Evolutionary conservation across 257 asterid species (phyloP).

Genomic region (Solanum chaucha): DNA sequence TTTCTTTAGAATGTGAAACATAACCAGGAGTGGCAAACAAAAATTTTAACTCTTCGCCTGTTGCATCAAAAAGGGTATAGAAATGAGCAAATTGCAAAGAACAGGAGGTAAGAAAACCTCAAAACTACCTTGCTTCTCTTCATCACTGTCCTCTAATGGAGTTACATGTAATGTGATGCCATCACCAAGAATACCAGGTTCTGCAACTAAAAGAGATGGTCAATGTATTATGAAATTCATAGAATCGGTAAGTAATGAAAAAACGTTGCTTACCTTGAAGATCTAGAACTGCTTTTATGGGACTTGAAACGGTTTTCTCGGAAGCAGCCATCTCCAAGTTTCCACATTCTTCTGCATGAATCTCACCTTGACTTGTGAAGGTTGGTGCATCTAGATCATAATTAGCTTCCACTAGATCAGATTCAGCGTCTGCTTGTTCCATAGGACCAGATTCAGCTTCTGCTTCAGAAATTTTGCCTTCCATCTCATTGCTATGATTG

Average conservation of each 20-base stretch:
- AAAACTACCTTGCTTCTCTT: background rate
- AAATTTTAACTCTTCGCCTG: background rate
- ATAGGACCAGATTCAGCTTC: background rate
- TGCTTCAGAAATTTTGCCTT: background rate
- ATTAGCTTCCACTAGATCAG: background rate
- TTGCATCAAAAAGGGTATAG: background rate
- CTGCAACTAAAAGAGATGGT: constrained; percentile 1
- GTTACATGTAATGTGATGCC: background rate
- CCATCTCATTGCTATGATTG: background rate
- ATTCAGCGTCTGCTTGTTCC: background rate
- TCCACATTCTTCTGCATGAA: background rate
- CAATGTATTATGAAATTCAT: background rate
- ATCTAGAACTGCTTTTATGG: background rate
- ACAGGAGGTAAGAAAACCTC: background rate
- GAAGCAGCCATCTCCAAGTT: background rate
- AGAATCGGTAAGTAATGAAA: background rate
- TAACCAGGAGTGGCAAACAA: constrained; percentile 7
- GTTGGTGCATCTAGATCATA: background rate
- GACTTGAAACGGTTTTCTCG: background rate
- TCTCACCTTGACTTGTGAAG: background rate
- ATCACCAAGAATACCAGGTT: background rate
- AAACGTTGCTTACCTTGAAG: background rate
- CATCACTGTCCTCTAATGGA: background rate
- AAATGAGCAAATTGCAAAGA: constrained; percentile 3
- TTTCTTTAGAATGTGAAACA: constrained; percentile 1